phyloP scores from a whole-genome alignment of 306 rosid genomes.

The Sechiopsis laciniata region DNA sequence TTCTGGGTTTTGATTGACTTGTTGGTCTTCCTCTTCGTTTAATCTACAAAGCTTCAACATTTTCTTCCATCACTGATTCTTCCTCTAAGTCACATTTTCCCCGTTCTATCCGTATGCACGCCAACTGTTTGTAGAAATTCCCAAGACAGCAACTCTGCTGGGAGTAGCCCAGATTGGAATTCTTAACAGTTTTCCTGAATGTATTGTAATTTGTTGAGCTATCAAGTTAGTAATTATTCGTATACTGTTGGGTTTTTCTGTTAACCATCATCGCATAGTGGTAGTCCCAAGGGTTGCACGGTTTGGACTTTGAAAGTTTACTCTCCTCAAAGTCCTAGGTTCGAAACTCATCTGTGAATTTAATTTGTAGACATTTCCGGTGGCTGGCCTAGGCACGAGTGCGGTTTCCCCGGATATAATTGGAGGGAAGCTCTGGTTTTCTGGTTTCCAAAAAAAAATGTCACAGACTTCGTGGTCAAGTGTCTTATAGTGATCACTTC shows the following conservation, averaged over 20 bases:
- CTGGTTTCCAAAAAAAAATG: too few species aligned
- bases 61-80: not conserved
- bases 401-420: too few species aligned
- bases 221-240: not conserved
- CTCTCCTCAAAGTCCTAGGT: too few species aligned
- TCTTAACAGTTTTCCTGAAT: not conserved
- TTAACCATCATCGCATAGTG: too few species aligned
- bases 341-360: too few species aligned
- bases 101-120: not conserved
- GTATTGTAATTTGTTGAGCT: not conserved
- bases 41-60: not conserved
- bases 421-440: too few species aligned
- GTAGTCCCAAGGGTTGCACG: too few species aligned
- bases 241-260: not conserved
- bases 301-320: too few species aligned
- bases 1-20: not conserved
- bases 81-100: not conserved
- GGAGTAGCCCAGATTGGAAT: not conserved
- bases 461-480: too few species aligned
- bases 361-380: too few species aligned
- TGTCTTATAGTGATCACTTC: too few species aligned
- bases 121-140: constrained; percentile 15
- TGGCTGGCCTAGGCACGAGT: too few species aligned
- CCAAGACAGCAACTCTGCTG: not conserved
- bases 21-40: not conserved